These are phyloP conservation scores for Porphyridium purpureum DNA, from an alignment of 23 red algal species.

Conservation along the genomic window DNA sequence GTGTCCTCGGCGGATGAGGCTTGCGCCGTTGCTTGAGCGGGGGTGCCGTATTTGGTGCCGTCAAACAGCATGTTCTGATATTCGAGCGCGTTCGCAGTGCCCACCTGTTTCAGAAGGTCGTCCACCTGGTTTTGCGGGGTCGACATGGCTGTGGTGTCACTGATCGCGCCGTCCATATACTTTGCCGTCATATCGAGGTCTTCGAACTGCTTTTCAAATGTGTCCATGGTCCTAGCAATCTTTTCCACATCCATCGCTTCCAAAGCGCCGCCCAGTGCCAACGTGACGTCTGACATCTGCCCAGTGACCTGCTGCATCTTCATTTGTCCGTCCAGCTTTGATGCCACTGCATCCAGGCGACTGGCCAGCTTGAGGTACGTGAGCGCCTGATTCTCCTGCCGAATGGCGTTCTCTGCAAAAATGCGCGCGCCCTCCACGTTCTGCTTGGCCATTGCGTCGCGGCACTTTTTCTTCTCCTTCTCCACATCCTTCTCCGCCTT, in stretches of 20 bases:
- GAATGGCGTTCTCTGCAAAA: constrained; percentile 87
- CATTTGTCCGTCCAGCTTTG: constrained; percentile 64
- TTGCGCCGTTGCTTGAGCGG: no score
- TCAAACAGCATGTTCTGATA: constrained; percentile 11
- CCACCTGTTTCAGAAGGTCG: constrained; percentile 56
- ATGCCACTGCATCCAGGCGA: constrained; percentile 72
- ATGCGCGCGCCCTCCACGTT: constrained; percentile 87
- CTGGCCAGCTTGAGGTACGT: constrained; percentile 66
- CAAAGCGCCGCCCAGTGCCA: constrained; percentile 47
- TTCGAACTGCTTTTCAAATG: constrained; percentile 69
- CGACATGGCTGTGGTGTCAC: constrained; percentile 32
- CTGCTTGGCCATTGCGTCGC: constrained; percentile 52
- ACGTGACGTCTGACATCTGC: constrained; percentile 48
- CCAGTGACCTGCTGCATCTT: constrained; percentile 44
- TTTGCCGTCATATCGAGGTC: constrained; percentile 68
- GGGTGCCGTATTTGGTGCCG: no score
- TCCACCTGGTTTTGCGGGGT: constrained; percentile 80
- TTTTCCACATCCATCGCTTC: constrained; percentile 66
- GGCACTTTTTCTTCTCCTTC: constrained; percentile 56
- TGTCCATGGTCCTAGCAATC: constrained; percentile 70
- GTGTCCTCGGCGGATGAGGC: no score
- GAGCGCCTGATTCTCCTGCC: constrained; percentile 46
- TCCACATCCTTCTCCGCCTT: constrained; percentile 54
- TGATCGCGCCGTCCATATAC: constrained; percentile 69
- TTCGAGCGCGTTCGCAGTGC: constrained; percentile 74